Evolutionary conservation across 2,329 filamentous ascomycete genomes (phyloP).

Genomic region (Colletotrichum melonis): DNA sequence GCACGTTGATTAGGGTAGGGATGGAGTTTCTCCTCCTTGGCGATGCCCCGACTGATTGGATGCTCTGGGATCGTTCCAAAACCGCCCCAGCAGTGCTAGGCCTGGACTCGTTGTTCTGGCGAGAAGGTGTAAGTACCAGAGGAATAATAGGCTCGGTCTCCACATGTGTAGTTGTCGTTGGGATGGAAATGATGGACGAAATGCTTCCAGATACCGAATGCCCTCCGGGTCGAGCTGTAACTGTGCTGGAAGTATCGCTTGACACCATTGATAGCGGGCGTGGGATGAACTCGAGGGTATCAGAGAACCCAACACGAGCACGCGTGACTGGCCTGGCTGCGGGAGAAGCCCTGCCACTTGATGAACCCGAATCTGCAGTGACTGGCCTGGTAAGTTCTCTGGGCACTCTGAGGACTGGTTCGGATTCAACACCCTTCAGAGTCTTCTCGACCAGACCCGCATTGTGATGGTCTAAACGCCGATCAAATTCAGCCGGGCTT

Average conservation of each 20-base stretch:
- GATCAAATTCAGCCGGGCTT: constrained; percentile 65
- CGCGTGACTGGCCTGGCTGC: constrained; percentile 56
- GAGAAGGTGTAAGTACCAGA: constrained; percentile 53
- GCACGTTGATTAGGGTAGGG: constrained; percentile 60
- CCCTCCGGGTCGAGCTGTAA: constrained; percentile 71
- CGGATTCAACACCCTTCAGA: constrained; percentile 34
- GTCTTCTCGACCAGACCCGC: constrained; percentile 23
- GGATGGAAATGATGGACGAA: constrained; percentile 77
- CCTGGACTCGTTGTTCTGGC: constrained; percentile 60
- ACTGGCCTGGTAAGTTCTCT: constrained; percentile 23
- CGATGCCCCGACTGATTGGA: constrained; percentile 48
- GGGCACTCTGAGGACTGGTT: constrained; percentile 33
- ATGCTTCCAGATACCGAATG: constrained; percentile 85
- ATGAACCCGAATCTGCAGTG: constrained; percentile 33
- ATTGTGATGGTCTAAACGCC: constrained; percentile 13
- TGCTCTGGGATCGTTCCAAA: constrained; percentile 62
- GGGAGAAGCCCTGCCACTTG: constrained; percentile 39
- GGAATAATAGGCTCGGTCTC: constrained; percentile 34
- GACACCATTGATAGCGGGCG: constrained; percentile 87
- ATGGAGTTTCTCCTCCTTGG: constrained; percentile 70
- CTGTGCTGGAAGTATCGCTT: constrained; percentile 83
- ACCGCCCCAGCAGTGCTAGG: constrained; percentile 80
- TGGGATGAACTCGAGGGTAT: constrained; percentile 85
- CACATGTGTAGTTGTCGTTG: constrained; percentile 50
- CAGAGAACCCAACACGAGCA: constrained; percentile 83